Percentiles rank a stretch among this genome's conserved stretches.
Evolutionary conservation across 2,329 filamentous ascomycete genomes (phyloP).

Genomic region (Piedraia hortae): DNA sequence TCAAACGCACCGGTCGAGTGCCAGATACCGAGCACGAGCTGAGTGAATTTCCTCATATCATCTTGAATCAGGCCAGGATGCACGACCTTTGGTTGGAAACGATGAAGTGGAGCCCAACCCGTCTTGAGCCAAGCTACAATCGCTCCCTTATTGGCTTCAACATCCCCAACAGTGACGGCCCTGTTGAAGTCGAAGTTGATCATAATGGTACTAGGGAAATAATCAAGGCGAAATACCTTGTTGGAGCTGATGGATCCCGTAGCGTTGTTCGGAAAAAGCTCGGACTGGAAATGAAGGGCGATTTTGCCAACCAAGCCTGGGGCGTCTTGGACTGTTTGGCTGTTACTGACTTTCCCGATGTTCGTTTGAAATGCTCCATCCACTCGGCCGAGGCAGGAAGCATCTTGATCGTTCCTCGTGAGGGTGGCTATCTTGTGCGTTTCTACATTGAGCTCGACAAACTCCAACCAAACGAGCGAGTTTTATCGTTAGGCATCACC

Average conservation of each 20-base stretch:
- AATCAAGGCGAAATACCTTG: conserved; percentile 11
- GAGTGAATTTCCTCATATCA: conserved; percentile 35
- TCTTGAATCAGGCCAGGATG: conserved; percentile 44
- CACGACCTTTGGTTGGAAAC: conserved; percentile 21
- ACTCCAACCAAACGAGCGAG: conserved; percentile 18
- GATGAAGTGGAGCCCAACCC: conserved; percentile 10
- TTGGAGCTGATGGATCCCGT: conserved; percentile 13
- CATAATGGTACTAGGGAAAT: conserved; percentile 9
- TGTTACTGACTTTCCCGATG: conserved; percentile 21
- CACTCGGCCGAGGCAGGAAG: conserved; percentile 42
- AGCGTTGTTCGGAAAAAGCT: conserved; percentile 9
- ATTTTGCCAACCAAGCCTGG: conserved; percentile 13
- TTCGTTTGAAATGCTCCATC: conserved; percentile 17
- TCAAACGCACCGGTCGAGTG: conserved; percentile 31
- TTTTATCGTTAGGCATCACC: conserved; percentile 34
- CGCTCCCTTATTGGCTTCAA: conserved; percentile 6
- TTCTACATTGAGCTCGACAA: conserved; percentile 14
- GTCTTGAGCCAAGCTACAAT: conserved; percentile 10
- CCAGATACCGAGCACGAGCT: conserved; percentile 34
- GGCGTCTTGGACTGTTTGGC: conserved; percentile 13
- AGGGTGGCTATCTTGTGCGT: conserved; percentile 11
- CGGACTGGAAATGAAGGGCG: conserved; percentile 12
- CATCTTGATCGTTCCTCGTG: conserved; percentile 46
- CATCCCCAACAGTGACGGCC: conserved; percentile 16
- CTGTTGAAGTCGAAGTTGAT: conserved; percentile 22